Conservation (phyloP, 768 basidiomycete species). For the Sporobolomyces pararoseus region DNA sequence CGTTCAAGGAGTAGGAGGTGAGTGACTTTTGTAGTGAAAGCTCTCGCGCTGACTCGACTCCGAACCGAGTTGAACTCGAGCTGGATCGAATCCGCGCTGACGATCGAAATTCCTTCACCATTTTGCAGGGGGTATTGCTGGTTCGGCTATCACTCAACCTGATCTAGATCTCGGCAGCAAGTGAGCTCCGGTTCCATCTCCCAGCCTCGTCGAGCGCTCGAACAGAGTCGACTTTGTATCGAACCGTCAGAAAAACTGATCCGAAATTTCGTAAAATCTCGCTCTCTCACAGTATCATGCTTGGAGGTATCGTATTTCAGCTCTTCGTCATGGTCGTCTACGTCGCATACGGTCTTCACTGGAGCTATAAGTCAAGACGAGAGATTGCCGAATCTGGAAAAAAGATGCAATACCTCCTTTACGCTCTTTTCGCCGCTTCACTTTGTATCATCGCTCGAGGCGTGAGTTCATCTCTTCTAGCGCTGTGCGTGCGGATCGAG, state of each 20-base stretch:
- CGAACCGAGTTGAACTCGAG: no score
- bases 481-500: background rate
- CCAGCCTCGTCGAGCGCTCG: background rate
- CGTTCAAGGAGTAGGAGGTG: constrained; percentile 27
- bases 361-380: background rate
- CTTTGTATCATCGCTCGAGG: constrained; percentile 30
- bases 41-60: no score
- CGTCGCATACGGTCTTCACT: constrained; percentile 16
- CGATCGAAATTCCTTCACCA: no score
- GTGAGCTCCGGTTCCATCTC: background rate
- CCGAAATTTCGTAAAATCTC: no score
- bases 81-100: no score
- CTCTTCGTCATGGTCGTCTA: constrained; percentile 32
- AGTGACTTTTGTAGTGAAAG: no score
- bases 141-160: background rate
- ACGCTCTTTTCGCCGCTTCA: constrained; percentile 2
- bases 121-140: constrained; percentile 15
- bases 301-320: constrained; percentile 35
- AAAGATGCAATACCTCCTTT: constrained; percentile 8
- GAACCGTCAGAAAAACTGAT: no score
- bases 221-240: no score
- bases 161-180: constrained; percentile 13
- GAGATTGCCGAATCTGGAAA: background rate
- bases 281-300: constrained; percentile 24
- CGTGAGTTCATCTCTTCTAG: background rate